Percentiles rank a stretch among this genome's conserved stretches.
Evolutionary conservation across 257 asterid genomes (phyloP).

Genomic region (Solanum chmielewskii): DNA sequence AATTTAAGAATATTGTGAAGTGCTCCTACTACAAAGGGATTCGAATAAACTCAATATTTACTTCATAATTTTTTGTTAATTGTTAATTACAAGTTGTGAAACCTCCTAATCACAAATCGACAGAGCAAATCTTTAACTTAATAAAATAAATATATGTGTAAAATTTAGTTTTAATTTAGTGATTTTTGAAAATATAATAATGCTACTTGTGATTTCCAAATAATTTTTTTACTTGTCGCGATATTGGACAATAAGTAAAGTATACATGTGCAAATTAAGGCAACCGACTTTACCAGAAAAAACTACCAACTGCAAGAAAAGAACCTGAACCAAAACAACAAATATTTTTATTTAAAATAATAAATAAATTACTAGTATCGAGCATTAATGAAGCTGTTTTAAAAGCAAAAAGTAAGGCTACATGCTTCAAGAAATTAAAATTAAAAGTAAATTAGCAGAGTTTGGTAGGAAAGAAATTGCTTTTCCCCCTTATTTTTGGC

Average conservation of each 20-base stretch:
- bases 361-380: neutral
- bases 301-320: constrained; percentile 44
- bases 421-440: constrained; percentile 15
- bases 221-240: neutral
- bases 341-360: neutral
- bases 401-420: constrained; percentile 11
- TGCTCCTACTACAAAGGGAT: neutral
- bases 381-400: neutral
- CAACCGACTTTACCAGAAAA: constrained; percentile 59
- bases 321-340: neutral
- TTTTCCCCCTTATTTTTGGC: too few relatives aligned
- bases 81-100: neutral
- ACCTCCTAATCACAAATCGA: neutral
- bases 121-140: neutral
- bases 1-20: neutral
- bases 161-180: neutral
- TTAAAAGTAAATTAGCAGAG: neutral
- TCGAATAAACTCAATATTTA: neutral
- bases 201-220: neutral
- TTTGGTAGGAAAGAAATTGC: neutral
- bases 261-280: neutral
- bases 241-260: neutral
- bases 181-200: neutral
- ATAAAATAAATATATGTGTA: neutral
- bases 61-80: neutral